Evolutionary conservation across 164 flowering plant species (phyloP).

Genomic region (Litsea cubeba): DNA sequence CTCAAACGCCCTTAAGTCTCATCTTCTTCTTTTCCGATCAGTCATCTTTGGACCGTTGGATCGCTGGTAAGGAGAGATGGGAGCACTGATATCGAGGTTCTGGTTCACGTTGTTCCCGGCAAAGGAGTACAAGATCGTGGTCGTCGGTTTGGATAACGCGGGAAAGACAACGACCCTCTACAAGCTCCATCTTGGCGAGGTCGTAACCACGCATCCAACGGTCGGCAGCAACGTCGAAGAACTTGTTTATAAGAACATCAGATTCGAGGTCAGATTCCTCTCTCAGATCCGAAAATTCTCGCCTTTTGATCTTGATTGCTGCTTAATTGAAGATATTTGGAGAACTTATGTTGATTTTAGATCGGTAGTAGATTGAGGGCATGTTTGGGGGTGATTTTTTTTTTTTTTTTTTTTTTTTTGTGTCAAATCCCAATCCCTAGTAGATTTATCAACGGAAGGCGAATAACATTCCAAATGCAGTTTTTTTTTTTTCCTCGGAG

Average conservation of each 20-base stretch:
- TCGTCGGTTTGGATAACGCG: slow-evolving; percentile 96
- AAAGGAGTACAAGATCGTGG: slow-evolving; percentile 90
- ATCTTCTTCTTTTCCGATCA: too few species aligned
- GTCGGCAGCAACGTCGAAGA: slow-evolving; percentile 98
- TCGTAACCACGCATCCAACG: slow-evolving; percentile 89
- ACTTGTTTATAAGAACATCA: slow-evolving; percentile 87
- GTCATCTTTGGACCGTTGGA: too few species aligned
- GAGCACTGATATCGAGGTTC: slow-evolving; percentile 53
- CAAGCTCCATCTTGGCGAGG: slow-evolving; percentile 89
- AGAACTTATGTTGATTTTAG: too few species aligned
- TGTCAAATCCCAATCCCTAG: too few species aligned
- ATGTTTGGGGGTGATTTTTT: too few species aligned
- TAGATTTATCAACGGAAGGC: too few species aligned
- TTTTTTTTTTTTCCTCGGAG: too few species aligned
- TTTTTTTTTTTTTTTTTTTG: too few species aligned
- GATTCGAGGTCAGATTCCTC: slow-evolving; percentile 63
- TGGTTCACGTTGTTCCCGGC: slow-evolving; percentile 97
- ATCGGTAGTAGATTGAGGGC: too few species aligned
- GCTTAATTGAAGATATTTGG: not conserved
- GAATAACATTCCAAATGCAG: too few species aligned
- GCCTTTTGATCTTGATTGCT: not conserved
- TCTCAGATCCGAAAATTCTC: not conserved
- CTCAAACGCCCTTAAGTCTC: too few species aligned
- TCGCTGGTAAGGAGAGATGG: slow-evolving; percentile 1
- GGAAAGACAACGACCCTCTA: slow-evolving; percentile 96